phyloP scores from a whole-genome alignment of 306 rosid species.

The Prunus kanzakura region DNA sequence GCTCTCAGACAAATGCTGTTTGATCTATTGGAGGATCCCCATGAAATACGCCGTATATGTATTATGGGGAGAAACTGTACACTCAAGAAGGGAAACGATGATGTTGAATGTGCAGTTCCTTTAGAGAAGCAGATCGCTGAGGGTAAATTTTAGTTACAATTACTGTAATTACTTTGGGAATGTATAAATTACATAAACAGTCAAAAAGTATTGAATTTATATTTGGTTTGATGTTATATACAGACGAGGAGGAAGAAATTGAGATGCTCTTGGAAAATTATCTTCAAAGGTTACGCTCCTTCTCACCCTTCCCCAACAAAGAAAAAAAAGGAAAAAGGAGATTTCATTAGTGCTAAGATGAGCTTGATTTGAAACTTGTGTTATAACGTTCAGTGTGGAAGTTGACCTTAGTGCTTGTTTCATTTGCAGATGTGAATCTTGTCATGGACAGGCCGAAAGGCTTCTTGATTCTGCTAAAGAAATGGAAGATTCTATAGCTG shows the following conservation, averaged over 20 bases:
- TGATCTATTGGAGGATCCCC: conserved; percentile 90
- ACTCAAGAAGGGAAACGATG: conserved; percentile 47
- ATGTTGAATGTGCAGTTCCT: conserved; percentile 68
- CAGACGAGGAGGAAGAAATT: conserved; percentile 98
- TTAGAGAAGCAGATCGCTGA: conserved; percentile 88
- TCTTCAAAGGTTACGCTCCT: conserved; percentile 72
- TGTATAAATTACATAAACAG: conserved; percentile 10
- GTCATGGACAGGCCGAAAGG: conserved; percentile 98
- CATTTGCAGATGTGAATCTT: conserved; percentile 86
- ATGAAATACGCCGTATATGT: conserved; percentile 83
- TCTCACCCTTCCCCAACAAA: background rate
- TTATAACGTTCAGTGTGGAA: conserved; percentile 13
- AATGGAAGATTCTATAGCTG: conserved; percentile 99
- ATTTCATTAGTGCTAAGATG: background rate
- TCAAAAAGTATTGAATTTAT: conserved; percentile 1
- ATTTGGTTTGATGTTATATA: conserved; percentile 28
- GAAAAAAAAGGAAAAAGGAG: background rate
- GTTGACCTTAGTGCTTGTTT: conserved; percentile 29
- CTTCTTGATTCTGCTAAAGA: conserved; percentile 98
- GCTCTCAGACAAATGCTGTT: conserved; percentile 93
- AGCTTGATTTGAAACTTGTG: background rate
- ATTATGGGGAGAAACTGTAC: conserved; percentile 90
- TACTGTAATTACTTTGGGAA: conserved; percentile 9
- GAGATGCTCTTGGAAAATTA: conserved; percentile 99
- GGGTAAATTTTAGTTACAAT: conserved; percentile 42